Base-by-base conservation (phyloP, 495 filamentous ascomycete species). In the Penicillium turbatum region DNA sequence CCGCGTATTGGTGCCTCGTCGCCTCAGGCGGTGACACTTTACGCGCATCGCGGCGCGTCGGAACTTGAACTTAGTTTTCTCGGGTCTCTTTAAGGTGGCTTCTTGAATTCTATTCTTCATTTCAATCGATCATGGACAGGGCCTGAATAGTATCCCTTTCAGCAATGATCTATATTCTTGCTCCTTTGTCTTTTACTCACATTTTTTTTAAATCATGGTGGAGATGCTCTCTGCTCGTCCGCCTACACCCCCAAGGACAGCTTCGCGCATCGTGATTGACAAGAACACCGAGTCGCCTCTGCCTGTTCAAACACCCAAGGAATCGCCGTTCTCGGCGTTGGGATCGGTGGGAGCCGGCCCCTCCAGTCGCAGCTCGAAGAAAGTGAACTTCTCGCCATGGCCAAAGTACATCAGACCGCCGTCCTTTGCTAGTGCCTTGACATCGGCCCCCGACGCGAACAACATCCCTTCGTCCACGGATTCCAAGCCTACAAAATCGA, bases 401-500 rank as follows among this genome's bases (percentile, higher is more conserved):
- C 81, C 84, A 48, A 81, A 86, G 49, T 89, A 88, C 71, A 83
- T 84, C 55, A 84, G 86, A 44, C 71, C 81, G 38, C 77, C 79
- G 6, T 66, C 69, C 2, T 75, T 77, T 49, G 58, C 72, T 16
- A 72, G 77, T 48, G 72, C 77, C 6, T 66, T 74, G 50, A 69
- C 70, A 35, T 64, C 68, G 30, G 79, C 56, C 64, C 74, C 57
- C 65, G 79, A 57, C 56, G 70, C 71, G 36, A 74, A 76, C 56
- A 66, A 60, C 43, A 69, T 76, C 26, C 81, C 77, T 24, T 80
- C 83, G 5, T 84, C 86, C 26, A 82, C 78, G 61, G 79, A 85
- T 45, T 76, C 75, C 31, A 89, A 85, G 62, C 82, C 88, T 11
- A 60, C 82, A 21, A 96, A 92, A 62, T 92, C 91, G 2, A 97